phyloP scores from a whole-genome alignment of 2,329 filamentous ascomycete species.

The Ophiocordyceps camponoti-floridani region DNA sequence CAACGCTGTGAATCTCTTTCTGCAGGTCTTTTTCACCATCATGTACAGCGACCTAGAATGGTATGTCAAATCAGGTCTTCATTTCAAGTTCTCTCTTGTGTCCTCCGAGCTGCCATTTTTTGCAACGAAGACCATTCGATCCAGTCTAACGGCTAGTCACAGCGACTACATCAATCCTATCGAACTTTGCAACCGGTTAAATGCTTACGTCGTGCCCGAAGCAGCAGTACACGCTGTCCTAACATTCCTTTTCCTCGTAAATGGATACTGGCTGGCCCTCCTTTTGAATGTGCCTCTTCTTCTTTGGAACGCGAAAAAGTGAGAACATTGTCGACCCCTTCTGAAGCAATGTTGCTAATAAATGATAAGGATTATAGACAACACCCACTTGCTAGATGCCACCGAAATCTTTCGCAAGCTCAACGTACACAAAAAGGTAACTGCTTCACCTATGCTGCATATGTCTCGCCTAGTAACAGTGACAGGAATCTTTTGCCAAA shows the following conservation, averaged over 20 bases:
- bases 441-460: too few relatives aligned
- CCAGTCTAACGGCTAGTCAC: slow-evolving; percentile 2
- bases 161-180: slow-evolving; percentile 99
- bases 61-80: slow-evolving; percentile 34
- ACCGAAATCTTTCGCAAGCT: slow-evolving; percentile 99
- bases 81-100: background rate
- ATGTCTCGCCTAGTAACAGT: background rate
- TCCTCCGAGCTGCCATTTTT: background rate
- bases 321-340: slow-evolving; percentile 19
- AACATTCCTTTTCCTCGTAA: slow-evolving; percentile 91
- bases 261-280: slow-evolving; percentile 93
- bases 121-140: background rate
- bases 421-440: slow-evolving; percentile 95
- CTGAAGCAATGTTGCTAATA: background rate
- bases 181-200: slow-evolving; percentile 98
- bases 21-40: slow-evolving; percentile 99
- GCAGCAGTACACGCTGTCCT: slow-evolving; percentile 93
- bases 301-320: slow-evolving; percentile 97
- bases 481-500: slow-evolving; percentile 94
- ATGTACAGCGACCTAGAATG: slow-evolving; percentile 99
- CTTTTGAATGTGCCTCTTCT: slow-evolving; percentile 83
- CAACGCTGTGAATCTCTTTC: slow-evolving; percentile 98
- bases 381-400: slow-evolving; percentile 89
- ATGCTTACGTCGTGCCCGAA: slow-evolving; percentile 98
- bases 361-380: slow-evolving; percentile 66